Base-by-base conservation (phyloP, 2,329 filamentous ascomycete species). In the Dendrostoma leiphaemia region DNA sequence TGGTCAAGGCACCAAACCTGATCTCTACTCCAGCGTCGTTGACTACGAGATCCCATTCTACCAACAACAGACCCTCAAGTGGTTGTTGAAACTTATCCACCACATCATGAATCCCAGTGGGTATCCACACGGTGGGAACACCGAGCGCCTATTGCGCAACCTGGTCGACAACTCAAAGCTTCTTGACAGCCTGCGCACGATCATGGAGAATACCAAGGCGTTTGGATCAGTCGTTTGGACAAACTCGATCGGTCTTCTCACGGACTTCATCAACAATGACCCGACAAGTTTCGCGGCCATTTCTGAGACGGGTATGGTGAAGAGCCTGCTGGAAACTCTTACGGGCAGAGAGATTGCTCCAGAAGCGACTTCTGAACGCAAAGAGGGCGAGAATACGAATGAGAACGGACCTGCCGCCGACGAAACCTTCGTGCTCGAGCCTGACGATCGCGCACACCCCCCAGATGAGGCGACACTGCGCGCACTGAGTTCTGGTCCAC, bases 181-280 rank as follows among this genome's bases (percentile, higher is more conserved):
- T 43, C 79, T 99, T 43, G 81, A 78, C 21, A 90, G 89, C 54
- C 79, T 99, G 48, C 86, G 90, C 51, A 80, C 85, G 34, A 90
- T 99, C 43, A 88, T 97, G 59, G 85, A 88, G 59, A 88, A 96
- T 63, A 86, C 89, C 34, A 78, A 78, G 49, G 78, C 86, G 34
- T 99, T 92, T 67, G 94, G 94, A 12, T 94, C 93, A 2, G 88
- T 94, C 56, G 91, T 97, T 5, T 99, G 94, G 94, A 96, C 91
- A 46, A 92, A 92, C 67, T 89, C 91, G 6, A 90, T 96, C 58
- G 92, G 88, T 51, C 93, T 97, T 53, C 77, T 99, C 48, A 94
- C 90, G 66, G 93, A 91, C 63, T 99, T 99, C 70, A 96, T 99
- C 64, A 95, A 99, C 72, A 97, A 97, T 66, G 94, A 99, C 65